phyloP scores from a whole-genome alignment of 2,329 filamentous ascomycete species.

The Shiraia sp. region DNA sequence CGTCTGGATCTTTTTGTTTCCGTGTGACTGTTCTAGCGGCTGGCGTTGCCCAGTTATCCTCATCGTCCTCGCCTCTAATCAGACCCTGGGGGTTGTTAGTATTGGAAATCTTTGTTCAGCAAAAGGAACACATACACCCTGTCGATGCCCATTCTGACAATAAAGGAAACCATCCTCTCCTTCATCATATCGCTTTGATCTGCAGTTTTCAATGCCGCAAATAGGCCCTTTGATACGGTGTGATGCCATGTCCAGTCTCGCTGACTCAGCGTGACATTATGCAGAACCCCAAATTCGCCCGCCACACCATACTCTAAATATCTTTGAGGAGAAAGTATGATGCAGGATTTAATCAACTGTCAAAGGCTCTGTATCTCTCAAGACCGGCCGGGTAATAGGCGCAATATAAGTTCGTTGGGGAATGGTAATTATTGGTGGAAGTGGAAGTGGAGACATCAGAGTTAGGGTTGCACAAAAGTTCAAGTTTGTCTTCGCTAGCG shows the following conservation, averaged over 20 bases:
- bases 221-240: slow-evolving; percentile 29
- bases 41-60: slow-evolving; percentile 64
- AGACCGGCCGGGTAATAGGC: too few relatives aligned
- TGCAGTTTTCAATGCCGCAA: slow-evolving; percentile 67
- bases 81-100: slow-evolving; percentile 25
- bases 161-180: slow-evolving; percentile 76
- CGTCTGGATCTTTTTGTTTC: slow-evolving; percentile 56
- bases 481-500: slow-evolving; percentile 26
- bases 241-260: slow-evolving; percentile 9
- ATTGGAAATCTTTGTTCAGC: too few relatives aligned
- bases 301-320: too few relatives aligned
- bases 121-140: slow-evolving; percentile 60
- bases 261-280: too few relatives aligned
- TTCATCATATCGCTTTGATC: slow-evolving; percentile 68
- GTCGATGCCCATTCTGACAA: slow-evolving; percentile 78
- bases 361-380: too few relatives aligned
- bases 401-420: too few relatives aligned
- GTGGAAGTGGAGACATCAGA: not conserved
- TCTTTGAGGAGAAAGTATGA: too few relatives aligned
- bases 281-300: too few relatives aligned
- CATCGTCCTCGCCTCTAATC: slow-evolving; percentile 57
- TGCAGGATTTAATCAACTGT: too few relatives aligned
- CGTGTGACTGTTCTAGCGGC: slow-evolving; percentile 60
- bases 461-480: slow-evolving; percentile 1
- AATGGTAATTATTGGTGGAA: not conserved